A percentile compares a stretch with the other conserved stretches of the same genome.
phyloP scores from a whole-genome alignment of 495 filamentous ascomycete species.

The Terfezia claveryi region DNA sequence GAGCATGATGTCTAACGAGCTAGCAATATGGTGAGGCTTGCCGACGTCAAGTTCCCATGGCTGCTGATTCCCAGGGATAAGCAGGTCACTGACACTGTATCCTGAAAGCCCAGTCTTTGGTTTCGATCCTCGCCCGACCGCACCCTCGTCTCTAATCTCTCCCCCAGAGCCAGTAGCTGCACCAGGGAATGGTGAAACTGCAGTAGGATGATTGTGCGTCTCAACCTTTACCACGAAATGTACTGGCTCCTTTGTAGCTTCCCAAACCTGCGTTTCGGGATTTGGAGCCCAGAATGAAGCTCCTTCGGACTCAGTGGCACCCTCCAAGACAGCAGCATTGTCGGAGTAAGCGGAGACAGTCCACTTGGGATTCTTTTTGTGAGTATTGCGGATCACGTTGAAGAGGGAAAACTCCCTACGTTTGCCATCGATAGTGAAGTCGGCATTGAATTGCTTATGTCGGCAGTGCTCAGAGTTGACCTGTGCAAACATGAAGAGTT shows the following conservation, averaged over 20 bases:
- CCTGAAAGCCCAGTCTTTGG: constrained; percentile 85
- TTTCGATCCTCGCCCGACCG: constrained; percentile 75
- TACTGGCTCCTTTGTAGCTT: constrained; percentile 60
- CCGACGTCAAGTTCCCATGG: constrained; percentile 88
- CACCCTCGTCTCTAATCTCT: constrained; percentile 84
- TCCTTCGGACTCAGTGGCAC: constrained; percentile 24
- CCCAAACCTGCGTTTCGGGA: constrained; percentile 68
- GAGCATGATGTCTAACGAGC: constrained; percentile 85
- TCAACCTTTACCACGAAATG: constrained; percentile 90
- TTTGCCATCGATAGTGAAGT: constrained; percentile 87
- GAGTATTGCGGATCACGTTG: constrained; percentile 86
- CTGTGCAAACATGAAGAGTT: constrained; percentile 98
- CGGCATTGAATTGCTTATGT: constrained; percentile 80
- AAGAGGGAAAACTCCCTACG: constrained; percentile 61
- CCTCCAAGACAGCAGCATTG: constrained; percentile 82
- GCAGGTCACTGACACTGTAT: constrained; percentile 82
- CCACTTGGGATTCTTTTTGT: constrained; percentile 50
- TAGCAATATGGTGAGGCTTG: constrained; percentile 76
- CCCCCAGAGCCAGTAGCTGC: constrained; percentile 91
- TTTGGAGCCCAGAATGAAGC: constrained; percentile 71
- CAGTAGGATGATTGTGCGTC: constrained; percentile 94
- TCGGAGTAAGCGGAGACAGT: constrained; percentile 92
- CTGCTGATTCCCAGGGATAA: constrained; percentile 55
- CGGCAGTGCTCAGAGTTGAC: constrained; percentile 69
- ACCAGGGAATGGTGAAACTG: constrained; percentile 67